A percentile compares a stretch with the other conserved stretches of the same genome.
These are phyloP conservation scores for Begonia peltatifolia DNA, from an alignment of 306 rosid species.

Conservation along the genomic window DNA sequence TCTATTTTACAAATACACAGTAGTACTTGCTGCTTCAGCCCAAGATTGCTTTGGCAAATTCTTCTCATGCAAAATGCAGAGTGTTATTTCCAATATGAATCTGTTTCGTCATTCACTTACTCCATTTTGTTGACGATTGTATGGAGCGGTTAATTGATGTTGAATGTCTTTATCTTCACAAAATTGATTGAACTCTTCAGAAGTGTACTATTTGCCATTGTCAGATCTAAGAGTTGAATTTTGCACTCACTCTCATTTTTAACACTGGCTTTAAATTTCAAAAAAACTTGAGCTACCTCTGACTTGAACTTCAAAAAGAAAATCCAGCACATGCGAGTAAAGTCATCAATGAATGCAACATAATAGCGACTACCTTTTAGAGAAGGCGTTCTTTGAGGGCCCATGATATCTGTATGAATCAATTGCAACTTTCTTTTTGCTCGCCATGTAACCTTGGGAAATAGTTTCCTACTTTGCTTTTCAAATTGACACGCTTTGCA, in stretches of 20 bases:
- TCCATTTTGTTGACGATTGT: slow-evolving; percentile 4
- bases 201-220: background rate
- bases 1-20: background rate
- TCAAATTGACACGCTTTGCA: background rate
- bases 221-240: background rate
- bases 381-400: slow-evolving; percentile 1
- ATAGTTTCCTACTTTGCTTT: background rate
- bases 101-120: slow-evolving; percentile 1
- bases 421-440: background rate
- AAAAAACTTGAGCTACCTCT: too few species aligned
- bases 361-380: background rate
- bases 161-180: background rate
- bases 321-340: background rate
- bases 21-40: slow-evolving; percentile 1
- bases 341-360: slow-evolving; percentile 1
- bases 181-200: background rate
- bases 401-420: background rate
- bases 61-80: slow-evolving; percentile 1
- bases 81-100: slow-evolving; percentile 1
- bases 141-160: background rate
- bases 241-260: too few species aligned
- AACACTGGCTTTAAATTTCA: too few species aligned
- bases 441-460: background rate
- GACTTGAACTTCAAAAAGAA: background rate
- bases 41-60: background rate